Evolutionary conservation across 495 filamentous ascomycete species (phyloP).

Genomic region (Neurospora cerealis): DNA sequence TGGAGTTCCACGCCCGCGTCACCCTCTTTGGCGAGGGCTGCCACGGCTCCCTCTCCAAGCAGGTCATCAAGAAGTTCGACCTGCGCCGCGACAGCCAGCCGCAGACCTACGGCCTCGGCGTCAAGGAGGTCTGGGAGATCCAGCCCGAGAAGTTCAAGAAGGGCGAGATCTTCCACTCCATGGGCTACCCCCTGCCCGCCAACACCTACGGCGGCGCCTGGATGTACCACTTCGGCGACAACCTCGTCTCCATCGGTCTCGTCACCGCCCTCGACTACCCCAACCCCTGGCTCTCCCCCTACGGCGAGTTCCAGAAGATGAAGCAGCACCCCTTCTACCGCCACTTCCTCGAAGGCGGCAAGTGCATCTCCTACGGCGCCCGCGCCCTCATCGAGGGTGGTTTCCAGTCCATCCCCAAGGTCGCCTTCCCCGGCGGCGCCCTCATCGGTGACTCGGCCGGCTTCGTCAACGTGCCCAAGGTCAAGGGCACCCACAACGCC

Average conservation of each 20-base stretch:
- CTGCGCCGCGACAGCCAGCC: slow-evolving; percentile 78
- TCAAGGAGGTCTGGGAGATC: slow-evolving; percentile 98
- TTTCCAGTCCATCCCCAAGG: slow-evolving; percentile 95
- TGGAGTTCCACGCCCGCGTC: slow-evolving; percentile 94
- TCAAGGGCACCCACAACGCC: slow-evolving; percentile 96
- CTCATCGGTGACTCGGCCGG: slow-evolving; percentile 94
- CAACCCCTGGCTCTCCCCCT: slow-evolving; percentile 94
- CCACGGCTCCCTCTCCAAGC: slow-evolving; percentile 92
- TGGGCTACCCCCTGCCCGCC: slow-evolving; percentile 83
- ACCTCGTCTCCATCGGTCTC: slow-evolving; percentile 86
- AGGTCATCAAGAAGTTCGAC: slow-evolving; percentile 91
- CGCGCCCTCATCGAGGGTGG: slow-evolving; percentile 91
- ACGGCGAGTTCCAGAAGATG: slow-evolving; percentile 95
- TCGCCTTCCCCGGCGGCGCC: slow-evolving; percentile 90
- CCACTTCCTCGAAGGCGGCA: slow-evolving; percentile 77
- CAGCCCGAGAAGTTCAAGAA: slow-evolving; percentile 84
- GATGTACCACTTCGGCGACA: slow-evolving; percentile 99
- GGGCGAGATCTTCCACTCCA: slow-evolving; percentile 77
- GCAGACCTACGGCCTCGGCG: slow-evolving; percentile 88
- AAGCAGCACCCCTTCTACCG: slow-evolving; percentile 92
- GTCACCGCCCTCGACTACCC: slow-evolving; percentile 93
- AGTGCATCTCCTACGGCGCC: slow-evolving; percentile 95
- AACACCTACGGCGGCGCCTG: slow-evolving; percentile 94
- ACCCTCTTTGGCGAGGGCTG: slow-evolving; percentile 96
- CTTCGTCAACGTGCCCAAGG: slow-evolving; percentile 95